A percentile compares a stretch with the other conserved stretches of the same genome.
Evolutionary conservation across 2,329 filamentous ascomycete genomes (phyloP).

Genomic region (Xylaria sp.): DNA sequence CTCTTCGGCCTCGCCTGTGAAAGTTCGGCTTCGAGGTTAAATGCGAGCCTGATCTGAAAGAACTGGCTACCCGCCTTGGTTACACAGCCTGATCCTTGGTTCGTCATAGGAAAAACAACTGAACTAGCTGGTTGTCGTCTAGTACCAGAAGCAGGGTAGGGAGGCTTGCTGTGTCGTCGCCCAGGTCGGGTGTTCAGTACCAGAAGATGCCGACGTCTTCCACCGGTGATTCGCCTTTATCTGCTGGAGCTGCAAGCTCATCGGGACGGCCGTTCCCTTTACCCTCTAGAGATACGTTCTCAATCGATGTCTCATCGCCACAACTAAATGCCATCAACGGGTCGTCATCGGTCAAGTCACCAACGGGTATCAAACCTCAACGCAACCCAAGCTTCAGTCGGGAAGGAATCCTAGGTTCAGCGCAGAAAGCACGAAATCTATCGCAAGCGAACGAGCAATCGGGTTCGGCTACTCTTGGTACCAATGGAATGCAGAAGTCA

Average conservation of each 20-base stretch:
- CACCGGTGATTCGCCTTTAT: conserved; percentile 63
- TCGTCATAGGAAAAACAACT: conserved; percentile 12
- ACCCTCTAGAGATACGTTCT: conserved; percentile 59
- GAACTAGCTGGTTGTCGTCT: conserved; percentile 33
- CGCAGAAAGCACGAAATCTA: conserved; percentile 64
- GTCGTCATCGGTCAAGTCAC: conserved; percentile 61
- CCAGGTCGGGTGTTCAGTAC: conserved; percentile 55
- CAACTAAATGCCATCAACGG: conserved; percentile 55
- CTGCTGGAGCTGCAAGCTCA: conserved; percentile 52
- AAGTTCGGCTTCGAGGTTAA: conserved; percentile 42
- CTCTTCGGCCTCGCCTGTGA: conserved; percentile 31
- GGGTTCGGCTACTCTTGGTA: conserved; percentile 30
- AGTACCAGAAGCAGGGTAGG: conserved; percentile 37
- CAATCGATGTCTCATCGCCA: conserved; percentile 60
- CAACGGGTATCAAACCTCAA: conserved; percentile 58
- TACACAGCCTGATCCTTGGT: conserved; percentile 39
- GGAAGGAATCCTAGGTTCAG: conserved; percentile 63
- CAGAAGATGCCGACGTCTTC: conserved; percentile 62
- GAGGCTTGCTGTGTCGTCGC: conserved; percentile 58
- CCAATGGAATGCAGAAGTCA: conserved; percentile 58
- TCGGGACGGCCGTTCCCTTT: conserved; percentile 57
- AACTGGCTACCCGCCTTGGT: conserved; percentile 40
- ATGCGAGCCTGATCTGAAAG: conserved; percentile 42
- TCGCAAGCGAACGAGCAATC: conserved; percentile 64
- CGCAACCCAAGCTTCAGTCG: conserved; percentile 63